Conservation (phyloP, 805 yeast species). For the Isabelozyma rhagii region DNA sequence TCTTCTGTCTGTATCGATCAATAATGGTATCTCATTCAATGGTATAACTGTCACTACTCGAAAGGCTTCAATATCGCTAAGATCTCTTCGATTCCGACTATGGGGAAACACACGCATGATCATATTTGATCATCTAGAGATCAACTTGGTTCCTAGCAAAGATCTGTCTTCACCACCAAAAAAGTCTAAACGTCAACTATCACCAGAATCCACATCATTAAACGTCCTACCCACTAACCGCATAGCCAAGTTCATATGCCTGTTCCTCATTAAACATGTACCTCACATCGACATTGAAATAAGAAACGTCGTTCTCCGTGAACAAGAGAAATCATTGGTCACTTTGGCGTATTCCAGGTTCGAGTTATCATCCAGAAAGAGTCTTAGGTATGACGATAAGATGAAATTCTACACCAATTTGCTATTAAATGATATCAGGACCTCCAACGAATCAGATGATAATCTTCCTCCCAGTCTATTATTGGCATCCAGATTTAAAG, state of each 20-base stretch:
- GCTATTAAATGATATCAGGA: constrained; percentile 7
- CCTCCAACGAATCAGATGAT: constrained; percentile 5
- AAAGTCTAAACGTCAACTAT: background rate
- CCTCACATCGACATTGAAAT: constrained; percentile 23
- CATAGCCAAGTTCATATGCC: constrained; percentile 6
- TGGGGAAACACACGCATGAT: constrained; percentile 38
- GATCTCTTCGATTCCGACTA: constrained; percentile 26
- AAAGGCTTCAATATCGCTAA: constrained; percentile 10
- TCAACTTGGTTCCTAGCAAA: background rate
- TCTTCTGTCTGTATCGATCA: constrained; percentile 27
- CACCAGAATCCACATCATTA: constrained; percentile 1
- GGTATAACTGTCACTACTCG: constrained; percentile 16
- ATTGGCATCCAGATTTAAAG: constrained; percentile 10
- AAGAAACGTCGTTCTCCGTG: constrained; percentile 4
- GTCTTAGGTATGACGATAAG: constrained; percentile 10
- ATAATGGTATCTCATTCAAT: constrained; percentile 38
- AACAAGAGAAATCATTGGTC: background rate
- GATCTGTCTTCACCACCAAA: background rate
- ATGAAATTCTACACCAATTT: constrained; percentile 15
- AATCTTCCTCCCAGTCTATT: constrained; percentile 3
- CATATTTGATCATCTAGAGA: constrained; percentile 23
- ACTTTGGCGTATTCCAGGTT: constrained; percentile 19
- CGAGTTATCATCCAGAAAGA: constrained; percentile 14
- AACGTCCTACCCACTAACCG: constrained; percentile 14
- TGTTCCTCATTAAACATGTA: constrained; percentile 12